Evolutionary conservation across 106 monocot species (phyloP), one percentile per base, ranked within the genome.

Genomic region (Acorus gramineus): DNA sequence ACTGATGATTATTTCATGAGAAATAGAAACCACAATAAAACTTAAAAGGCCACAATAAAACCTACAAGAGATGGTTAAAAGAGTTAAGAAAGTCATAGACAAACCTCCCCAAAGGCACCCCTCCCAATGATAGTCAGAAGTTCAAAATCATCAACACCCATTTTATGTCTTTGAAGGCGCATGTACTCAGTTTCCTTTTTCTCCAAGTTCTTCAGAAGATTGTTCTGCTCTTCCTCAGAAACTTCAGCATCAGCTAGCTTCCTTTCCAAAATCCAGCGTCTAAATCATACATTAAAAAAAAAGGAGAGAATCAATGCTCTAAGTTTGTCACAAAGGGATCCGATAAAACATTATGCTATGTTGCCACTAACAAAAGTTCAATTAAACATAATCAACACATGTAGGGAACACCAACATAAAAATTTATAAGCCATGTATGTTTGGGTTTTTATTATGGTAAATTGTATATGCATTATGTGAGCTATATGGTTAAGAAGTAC

Each of bases 171-270:
- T 49, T 87, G 86, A 66, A 77, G 77, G 11, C 86, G 82, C 86
- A 87, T 87, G 59, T 87, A 87, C 60, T 87, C 86, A 47, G 86
- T 87, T 72, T 87, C 86, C 74, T 87, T 87, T 63, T 87, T 73
- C 63, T 87, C 86, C 58, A 87, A 80, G 63, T 82, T 61, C 72
- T 87, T 87, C 5, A 87, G 56, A 57, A 87, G 73, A 56, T 87
- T 83, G 52, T 71, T 74, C 68, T 87, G 86, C 70, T 87, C 86
- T 69, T 87, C 86, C 54, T 79, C 86, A 62, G 86, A 83, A 66
- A 87, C 81, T 53, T 87, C 82, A 71, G 82, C 86, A 87, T 87
- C 86, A 75, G 86, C 86, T 69, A 87, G 82, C 53, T 87, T 87
- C 69, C 75, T 74, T 69, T 87, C 86, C 74, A 87, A 68, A 42